Base-by-base conservation (phyloP, 305 asterid species). In the Plantago coronopus region DNA sequence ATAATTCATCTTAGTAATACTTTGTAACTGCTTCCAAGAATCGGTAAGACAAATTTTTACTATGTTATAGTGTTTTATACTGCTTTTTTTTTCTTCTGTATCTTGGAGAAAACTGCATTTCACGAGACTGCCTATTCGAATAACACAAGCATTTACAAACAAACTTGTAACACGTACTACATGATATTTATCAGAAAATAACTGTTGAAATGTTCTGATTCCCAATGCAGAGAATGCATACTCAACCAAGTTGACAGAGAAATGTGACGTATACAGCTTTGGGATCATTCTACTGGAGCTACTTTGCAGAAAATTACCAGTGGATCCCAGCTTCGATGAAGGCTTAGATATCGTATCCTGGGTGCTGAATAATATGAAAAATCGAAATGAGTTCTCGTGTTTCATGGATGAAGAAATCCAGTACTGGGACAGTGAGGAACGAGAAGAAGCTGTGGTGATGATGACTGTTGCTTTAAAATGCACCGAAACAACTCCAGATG, bases 191-290 rank as follows among this genome's bases (percentile, higher is more conserved):
- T 45, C 53, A 22, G 40, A 47, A 46, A 23, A 51, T 69, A 66
- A 69, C 42, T 38, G 45, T 19, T 53, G 48, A 25, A 53, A 34
- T n/a, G n/a, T n/a, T n/a, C n/a, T n/a, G n/a, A n/a, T n/a, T n/a
- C n/a, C n/a, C n/a, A n/a, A n/a, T n/a, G 21, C 79, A 77, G 86
- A 74, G 74, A 74, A 80, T 16, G 86, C 81, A 43, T 68, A 74
- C 72, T 67, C 81, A 22, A 64, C 69, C 38, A 69, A 17, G 57
- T 60, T 80, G 75, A 74, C 81, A 27, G 83, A 78, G 50, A 80
- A 74, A 70, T 64, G 78, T 22, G 80, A 71, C 43, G 78, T 67
- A 10, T 77, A 74, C 72, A 69, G 85, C 73, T 72, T 67, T 14
- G 85, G 81, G 21, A 54, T 80, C 38, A 49, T 69, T 60, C 38